Conservation (phyloP, 2,329 filamentous ascomycete genomes). For the Alternaria alternata region DNA sequence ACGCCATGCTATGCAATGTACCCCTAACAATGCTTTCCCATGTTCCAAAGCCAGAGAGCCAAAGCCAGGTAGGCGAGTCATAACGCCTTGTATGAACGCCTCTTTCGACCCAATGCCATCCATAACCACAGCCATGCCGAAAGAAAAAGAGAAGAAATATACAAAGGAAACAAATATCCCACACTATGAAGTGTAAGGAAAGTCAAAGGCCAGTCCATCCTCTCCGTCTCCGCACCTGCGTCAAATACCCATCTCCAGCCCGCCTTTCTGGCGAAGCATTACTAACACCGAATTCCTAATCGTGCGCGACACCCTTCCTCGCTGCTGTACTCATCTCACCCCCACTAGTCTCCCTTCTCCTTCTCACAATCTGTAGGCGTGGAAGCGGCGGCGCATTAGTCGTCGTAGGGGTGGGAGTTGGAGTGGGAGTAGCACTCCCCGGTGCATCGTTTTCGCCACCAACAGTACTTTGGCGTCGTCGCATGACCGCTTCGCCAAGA, state of each 20-base stretch:
- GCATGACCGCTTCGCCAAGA: slow-evolving; percentile 38
- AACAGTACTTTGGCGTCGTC: slow-evolving; percentile 36
- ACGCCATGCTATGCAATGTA: slow-evolving; percentile 4
- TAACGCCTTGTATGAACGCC: neutral
- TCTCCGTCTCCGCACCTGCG: slow-evolving; percentile 20
- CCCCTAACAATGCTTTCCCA: neutral
- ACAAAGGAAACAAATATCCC: neutral
- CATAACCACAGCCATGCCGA: neutral
- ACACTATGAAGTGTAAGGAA: neutral
- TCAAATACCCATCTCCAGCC: slow-evolving; percentile 11
- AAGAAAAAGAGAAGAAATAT: neutral
- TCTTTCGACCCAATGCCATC: neutral
- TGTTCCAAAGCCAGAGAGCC: neutral
- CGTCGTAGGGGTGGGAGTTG: slow-evolving; percentile 1
- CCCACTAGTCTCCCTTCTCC: slow-evolving; percentile 47
- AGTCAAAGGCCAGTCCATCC: slow-evolving; percentile 24
- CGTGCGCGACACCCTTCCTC: slow-evolving; percentile 18
- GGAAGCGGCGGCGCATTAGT: slow-evolving; percentile 36
- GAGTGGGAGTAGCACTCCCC: neutral
- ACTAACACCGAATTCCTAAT: slow-evolving; percentile 20
- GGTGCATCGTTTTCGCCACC: slow-evolving; percentile 37
- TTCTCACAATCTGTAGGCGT: slow-evolving; percentile 42
- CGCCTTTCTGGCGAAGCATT: neutral
- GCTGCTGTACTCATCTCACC: slow-evolving; percentile 48
- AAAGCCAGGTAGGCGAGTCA: neutral